phyloP scores from a whole-genome alignment of 305 asterid genomes.

The Rubia balearica region DNA sequence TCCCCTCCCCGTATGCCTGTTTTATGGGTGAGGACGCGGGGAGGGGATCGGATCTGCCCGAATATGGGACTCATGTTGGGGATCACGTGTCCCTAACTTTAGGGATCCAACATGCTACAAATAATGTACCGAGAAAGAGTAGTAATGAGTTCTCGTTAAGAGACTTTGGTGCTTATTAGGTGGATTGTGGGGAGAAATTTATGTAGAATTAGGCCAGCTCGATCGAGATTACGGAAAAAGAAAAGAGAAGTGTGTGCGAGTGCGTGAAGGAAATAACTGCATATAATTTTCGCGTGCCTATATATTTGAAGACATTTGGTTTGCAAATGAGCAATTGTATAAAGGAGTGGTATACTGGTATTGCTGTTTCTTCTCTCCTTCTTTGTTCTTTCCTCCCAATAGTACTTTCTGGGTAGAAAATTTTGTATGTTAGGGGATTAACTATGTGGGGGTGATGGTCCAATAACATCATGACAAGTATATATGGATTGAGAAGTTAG shows the following conservation, averaged over 20 bases:
- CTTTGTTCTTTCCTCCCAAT: not conserved
- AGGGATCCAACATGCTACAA: constrained; percentile 60
- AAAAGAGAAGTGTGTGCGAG: not conserved
- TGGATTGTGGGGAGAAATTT: constrained; percentile 25
- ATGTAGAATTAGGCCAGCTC: not conserved
- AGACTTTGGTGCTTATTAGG: constrained; percentile 43
- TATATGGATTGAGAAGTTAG: too few species aligned
- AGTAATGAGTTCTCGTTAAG: constrained; percentile 34
- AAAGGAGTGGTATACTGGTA: constrained; percentile 13
- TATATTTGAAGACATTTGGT: constrained; percentile 7
- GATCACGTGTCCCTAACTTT: constrained; percentile 58
- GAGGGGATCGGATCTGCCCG: not conserved
- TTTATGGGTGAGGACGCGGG: constrained; percentile 5
- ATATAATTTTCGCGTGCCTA: not conserved
- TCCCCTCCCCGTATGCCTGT: constrained; percentile 6
- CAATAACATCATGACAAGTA: too few species aligned
- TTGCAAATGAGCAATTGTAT: constrained; percentile 7
- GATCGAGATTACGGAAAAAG: not conserved
- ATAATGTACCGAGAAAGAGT: constrained; percentile 40
- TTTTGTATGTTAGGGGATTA: too few species aligned
- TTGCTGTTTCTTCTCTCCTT: not conserved
- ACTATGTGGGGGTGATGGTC: too few species aligned
- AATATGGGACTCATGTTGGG: constrained; percentile 21
- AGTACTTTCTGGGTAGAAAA: too few species aligned
- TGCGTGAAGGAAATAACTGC: not conserved